Percentiles rank a stretch among this genome's conserved stretches.
Conservation (phyloP, 2,329 filamentous ascomycete genomes). For the Neofusicoccum ribis region DNA sequence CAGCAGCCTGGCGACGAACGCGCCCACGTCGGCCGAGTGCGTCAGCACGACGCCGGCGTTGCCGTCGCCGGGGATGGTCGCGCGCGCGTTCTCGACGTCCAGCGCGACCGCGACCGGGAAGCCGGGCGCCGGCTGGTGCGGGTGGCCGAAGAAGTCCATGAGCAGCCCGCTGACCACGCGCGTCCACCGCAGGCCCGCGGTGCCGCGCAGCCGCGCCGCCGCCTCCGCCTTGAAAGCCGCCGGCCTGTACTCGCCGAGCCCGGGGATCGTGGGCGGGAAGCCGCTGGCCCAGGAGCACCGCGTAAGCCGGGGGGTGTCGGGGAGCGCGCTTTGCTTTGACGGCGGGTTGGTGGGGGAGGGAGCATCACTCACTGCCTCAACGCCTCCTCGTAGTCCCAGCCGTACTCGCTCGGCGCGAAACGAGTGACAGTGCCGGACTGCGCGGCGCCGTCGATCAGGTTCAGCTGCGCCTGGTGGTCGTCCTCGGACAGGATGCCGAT, state of each 20-base stretch:
- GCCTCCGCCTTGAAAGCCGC: background rate
- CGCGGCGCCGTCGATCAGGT: slow-evolving; percentile 45
- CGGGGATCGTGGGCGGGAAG: background rate
- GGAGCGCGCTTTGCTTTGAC: no score
- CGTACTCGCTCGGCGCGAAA: slow-evolving; percentile 69
- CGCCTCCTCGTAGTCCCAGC: slow-evolving; percentile 27
- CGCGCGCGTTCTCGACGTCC: slow-evolving; percentile 14
- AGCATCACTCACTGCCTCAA: background rate
- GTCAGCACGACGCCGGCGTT: slow-evolving; percentile 2
- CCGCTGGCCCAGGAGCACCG: background rate
- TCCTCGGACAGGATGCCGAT: slow-evolving; percentile 17
- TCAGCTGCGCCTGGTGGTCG: slow-evolving; percentile 5
- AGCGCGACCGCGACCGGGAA: background rate
- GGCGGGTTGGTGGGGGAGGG: no score
- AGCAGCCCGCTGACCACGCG: background rate
- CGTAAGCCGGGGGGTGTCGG: no score
- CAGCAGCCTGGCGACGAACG: background rate
- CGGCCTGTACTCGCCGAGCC: background rate
- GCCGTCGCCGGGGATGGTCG: slow-evolving; percentile 6
- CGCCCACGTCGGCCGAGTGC: slow-evolving; percentile 10
- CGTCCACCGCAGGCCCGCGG: background rate
- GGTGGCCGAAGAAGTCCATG: slow-evolving; percentile 10
- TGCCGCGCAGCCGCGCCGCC: background rate
- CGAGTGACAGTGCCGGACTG: slow-evolving; percentile 55
- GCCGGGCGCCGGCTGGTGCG: background rate